These are phyloP conservation scores for Pterothamnion heteromorphum DNA, from an alignment of 31 red algal species.

Conservation along the genomic window DNA sequence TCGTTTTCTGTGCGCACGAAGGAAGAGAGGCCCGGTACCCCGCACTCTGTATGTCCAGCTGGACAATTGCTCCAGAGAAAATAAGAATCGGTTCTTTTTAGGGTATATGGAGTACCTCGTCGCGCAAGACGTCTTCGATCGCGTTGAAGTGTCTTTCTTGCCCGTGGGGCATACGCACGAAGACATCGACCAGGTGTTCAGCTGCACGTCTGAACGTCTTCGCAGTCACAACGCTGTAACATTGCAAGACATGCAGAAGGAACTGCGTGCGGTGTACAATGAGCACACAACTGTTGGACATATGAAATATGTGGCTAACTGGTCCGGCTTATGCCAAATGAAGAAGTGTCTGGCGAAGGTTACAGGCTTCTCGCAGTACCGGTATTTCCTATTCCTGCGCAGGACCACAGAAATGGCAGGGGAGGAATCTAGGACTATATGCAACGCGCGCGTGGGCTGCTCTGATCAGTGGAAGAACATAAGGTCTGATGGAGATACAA, in stretches of 20 bases:
- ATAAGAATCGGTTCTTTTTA: slow-evolving; percentile 1
- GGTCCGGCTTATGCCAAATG: too few relatives aligned
- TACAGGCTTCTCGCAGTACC: too few relatives aligned
- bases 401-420: too few relatives aligned
- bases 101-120: slow-evolving; percentile 20
- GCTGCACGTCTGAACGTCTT: neutral
- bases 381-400: too few relatives aligned
- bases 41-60: neutral
- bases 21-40: neutral
- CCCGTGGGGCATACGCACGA: slow-evolving; percentile 35
- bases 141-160: neutral
- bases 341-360: too few relatives aligned
- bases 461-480: too few relatives aligned
- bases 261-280: neutral
- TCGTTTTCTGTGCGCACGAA: neutral
- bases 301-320: too few relatives aligned
- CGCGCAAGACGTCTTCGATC: neutral
- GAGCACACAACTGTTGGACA: neutral
- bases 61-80: neutral
- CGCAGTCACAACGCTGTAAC: neutral
- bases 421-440: too few relatives aligned
- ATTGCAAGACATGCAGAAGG: neutral
- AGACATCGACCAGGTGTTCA: slow-evolving; percentile 26
- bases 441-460: too few relatives aligned
- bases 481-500: too few relatives aligned